Conservation (phyloP, 805 yeast species). For the Scheffersomyces coipomensis region DNA sequence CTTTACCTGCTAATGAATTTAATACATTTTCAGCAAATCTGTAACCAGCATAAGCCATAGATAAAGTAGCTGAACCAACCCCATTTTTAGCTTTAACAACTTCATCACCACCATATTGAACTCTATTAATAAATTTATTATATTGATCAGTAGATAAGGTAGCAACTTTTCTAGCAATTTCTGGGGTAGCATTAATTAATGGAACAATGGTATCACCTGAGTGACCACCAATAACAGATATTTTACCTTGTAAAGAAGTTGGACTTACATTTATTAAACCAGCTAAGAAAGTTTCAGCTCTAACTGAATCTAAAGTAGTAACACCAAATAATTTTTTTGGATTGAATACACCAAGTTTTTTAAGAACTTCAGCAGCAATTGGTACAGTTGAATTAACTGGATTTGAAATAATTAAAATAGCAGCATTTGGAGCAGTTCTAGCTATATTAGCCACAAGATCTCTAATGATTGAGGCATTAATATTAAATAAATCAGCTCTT, state of each 20-base stretch:
- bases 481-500: slow-evolving; percentile 46
- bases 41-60: slow-evolving; percentile 95
- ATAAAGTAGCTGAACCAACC: slow-evolving; percentile 89
- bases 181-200: slow-evolving; percentile 19
- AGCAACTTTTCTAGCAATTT: slow-evolving; percentile 12
- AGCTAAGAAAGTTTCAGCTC: slow-evolving; percentile 47
- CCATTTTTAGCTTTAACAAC: slow-evolving; percentile 95
- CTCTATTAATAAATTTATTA: slow-evolving; percentile 37
- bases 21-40: slow-evolving; percentile 62
- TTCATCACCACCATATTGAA: slow-evolving; percentile 84
- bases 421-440: slow-evolving; percentile 37
- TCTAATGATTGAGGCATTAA: slow-evolving; percentile 44
- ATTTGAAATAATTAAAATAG: slow-evolving; percentile 45
- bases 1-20: slow-evolving; percentile 24
- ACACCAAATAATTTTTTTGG: slow-evolving; percentile 46
- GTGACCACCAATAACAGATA: slow-evolving; percentile 46
- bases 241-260: slow-evolving; percentile 31
- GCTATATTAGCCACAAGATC: slow-evolving; percentile 42
- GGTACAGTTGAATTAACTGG: slow-evolving; percentile 49
- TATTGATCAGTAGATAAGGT: slow-evolving; percentile 13
- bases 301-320: slow-evolving; percentile 44
- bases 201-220: slow-evolving; percentile 49
- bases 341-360: slow-evolving; percentile 45
- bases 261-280: slow-evolving; percentile 33
- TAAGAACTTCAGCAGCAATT: slow-evolving; percentile 48